Conservation (phyloP, 768 basidiomycete genomes). For the Ephemerocybe angulata region DNA sequence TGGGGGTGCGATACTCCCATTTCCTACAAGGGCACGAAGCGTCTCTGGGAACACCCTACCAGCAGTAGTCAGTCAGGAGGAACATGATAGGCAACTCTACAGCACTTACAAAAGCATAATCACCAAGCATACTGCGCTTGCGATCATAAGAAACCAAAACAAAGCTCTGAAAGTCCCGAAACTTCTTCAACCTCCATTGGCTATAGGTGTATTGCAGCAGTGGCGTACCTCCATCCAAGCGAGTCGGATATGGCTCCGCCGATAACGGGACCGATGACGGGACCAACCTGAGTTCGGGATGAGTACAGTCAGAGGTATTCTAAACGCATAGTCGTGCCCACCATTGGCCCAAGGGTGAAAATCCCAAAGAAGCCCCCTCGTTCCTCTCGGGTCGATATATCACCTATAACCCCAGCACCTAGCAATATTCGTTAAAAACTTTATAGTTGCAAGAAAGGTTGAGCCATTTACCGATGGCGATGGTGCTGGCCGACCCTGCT, state of each 20-base stretch:
- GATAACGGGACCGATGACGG: slow-evolving; percentile 57
- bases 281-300: slow-evolving; percentile 44
- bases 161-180: slow-evolving; percentile 39
- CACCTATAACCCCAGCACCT: slow-evolving; percentile 76
- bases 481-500: slow-evolving; percentile 73
- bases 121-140: slow-evolving; percentile 42
- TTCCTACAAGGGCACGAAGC: slow-evolving; percentile 49
- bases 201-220: not conserved
- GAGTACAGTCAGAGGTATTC: too few relatives aligned
- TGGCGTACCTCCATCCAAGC: slow-evolving; percentile 59
- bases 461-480: slow-evolving; percentile 54
- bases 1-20: slow-evolving; percentile 45
- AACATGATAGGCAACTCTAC: slow-evolving; percentile 4
- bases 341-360: slow-evolving; percentile 64
- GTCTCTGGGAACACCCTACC: slow-evolving; percentile 51
- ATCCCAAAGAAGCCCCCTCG: slow-evolving; percentile 72
- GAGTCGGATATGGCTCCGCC: slow-evolving; percentile 54
- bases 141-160: slow-evolving; percentile 60
- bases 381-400: slow-evolving; percentile 71
- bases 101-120: slow-evolving; percentile 42
- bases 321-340: too few relatives aligned
- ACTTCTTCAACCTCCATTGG: not conserved
- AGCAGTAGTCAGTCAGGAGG: slow-evolving; percentile 23
- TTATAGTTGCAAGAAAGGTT: slow-evolving; percentile 5
- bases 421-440: not conserved